Evolutionary conservation across 805 yeast genomes (phyloP).

Genomic region (Wickerhamomyces rabaulensis): DNA sequence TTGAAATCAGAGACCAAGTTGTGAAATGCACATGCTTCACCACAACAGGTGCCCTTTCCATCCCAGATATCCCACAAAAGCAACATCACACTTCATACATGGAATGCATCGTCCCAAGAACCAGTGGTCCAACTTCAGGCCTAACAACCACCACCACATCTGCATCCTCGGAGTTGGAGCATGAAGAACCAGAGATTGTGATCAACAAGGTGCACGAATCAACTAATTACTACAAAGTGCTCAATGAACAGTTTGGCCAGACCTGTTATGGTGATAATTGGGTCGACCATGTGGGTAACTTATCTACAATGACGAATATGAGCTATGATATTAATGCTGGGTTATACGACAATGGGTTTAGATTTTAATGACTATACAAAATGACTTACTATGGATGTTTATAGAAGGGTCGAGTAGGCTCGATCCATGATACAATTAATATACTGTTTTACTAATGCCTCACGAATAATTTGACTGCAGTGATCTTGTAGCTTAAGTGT

Average conservation of each 20-base stretch:
- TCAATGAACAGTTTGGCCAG: not conserved
- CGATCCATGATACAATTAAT: not conserved
- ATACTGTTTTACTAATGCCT: not conserved
- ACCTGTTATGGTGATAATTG: not conserved
- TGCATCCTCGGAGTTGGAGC: not conserved
- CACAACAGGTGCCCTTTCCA: conserved; percentile 15
- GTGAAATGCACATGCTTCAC: conserved; percentile 17
- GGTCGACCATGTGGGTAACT: not conserved
- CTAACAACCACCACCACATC: not conserved
- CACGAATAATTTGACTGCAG: no score
- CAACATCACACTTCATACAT: not conserved
- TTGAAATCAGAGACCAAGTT: conserved; percentile 17
- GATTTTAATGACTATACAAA: not conserved
- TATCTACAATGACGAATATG: conserved; percentile 5
- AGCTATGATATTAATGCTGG: conserved; percentile 8
- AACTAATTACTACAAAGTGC: not conserved
- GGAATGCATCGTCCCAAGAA: not conserved
- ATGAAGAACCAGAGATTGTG: not conserved
- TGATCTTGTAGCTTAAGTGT: no score
- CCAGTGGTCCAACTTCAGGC: not conserved
- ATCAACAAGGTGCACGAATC: not conserved
- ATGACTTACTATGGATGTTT: not conserved
- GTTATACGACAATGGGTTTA: not conserved
- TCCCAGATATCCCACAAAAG: conserved; percentile 7
- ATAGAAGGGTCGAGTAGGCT: not conserved